Conservation (phyloP, 257 asterid genomes). For the Solanum pinnatisectum region DNA sequence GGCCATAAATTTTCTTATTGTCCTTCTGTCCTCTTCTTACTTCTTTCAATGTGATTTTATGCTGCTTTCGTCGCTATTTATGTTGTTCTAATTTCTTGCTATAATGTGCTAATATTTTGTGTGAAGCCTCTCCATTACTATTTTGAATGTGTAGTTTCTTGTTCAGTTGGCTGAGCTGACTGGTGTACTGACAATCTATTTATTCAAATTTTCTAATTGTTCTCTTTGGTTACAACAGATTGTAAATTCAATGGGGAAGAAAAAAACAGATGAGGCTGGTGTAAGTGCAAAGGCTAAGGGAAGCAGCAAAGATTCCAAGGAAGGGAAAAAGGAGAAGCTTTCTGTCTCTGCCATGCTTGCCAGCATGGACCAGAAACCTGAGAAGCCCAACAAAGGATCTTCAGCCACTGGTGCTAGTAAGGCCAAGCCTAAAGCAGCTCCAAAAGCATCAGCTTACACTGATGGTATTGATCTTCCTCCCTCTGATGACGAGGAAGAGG, state of each 20-base stretch:
- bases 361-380: slow-evolving; percentile 52
- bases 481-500: slow-evolving; percentile 57
- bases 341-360: slow-evolving; percentile 61
- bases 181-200: neutral
- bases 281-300: slow-evolving; percentile 38
- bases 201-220: neutral
- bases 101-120: neutral
- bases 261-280: slow-evolving; percentile 45
- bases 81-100: neutral
- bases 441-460: slow-evolving; percentile 29
- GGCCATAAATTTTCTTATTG: neutral
- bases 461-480: slow-evolving; percentile 57
- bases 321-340: slow-evolving; percentile 29
- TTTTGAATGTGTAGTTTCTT: neutral
- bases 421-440: slow-evolving; percentile 41
- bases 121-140: neutral
- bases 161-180: neutral
- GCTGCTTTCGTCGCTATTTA: neutral
- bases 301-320: slow-evolving; percentile 30
- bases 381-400: slow-evolving; percentile 49
- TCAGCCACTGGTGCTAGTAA: slow-evolving; percentile 20
- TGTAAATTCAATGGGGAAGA: slow-evolving; percentile 44
- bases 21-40: neutral
- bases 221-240: neutral
- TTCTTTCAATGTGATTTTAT: neutral